Conservation (phyloP, 1,284 basidiomycete species). For the Boletus subluridellus region DNA sequence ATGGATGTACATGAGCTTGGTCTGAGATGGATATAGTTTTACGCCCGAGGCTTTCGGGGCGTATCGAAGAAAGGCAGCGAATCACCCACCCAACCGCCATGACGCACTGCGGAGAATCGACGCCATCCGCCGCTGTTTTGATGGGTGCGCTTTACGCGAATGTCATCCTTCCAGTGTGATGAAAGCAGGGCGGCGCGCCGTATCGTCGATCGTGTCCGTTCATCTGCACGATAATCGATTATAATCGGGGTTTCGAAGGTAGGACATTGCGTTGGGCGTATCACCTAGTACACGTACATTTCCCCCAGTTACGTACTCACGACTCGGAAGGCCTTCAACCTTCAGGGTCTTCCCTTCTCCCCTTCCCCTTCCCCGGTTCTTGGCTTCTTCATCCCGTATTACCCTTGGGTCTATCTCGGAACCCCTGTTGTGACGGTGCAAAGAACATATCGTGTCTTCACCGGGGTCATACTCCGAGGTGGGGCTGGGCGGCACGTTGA, state of each 20-base stretch:
- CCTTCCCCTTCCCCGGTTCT: neutral
- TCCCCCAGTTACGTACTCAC: conserved; percentile 19
- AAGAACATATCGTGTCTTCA: neutral
- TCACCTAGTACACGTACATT: conserved; percentile 10
- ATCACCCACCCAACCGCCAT: neutral
- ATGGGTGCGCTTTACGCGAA: neutral
- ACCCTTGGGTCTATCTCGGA: neutral
- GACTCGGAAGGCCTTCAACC: conserved; percentile 2
- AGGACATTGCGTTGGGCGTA: neutral
- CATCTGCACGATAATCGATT: neutral
- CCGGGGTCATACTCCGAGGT: neutral
- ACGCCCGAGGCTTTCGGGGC: conserved; percentile 16
- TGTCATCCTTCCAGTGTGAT: neutral
- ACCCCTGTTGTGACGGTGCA: neutral
- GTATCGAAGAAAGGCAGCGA: conserved; percentile 9
- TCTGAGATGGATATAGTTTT: conserved; percentile 15
- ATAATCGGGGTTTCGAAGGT: neutral
- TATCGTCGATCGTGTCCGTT: neutral
- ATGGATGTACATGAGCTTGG: neutral
- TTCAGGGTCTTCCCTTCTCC: neutral
- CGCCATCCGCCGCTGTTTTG: neutral
- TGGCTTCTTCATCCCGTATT: neutral
- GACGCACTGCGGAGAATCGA: conserved; percentile 6
- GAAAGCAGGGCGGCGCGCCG: neutral
- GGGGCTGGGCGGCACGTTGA: neutral